phyloP scores from a whole-genome alignment of 129 eudicot species.

The Chrysanthemum makinoi region DNA sequence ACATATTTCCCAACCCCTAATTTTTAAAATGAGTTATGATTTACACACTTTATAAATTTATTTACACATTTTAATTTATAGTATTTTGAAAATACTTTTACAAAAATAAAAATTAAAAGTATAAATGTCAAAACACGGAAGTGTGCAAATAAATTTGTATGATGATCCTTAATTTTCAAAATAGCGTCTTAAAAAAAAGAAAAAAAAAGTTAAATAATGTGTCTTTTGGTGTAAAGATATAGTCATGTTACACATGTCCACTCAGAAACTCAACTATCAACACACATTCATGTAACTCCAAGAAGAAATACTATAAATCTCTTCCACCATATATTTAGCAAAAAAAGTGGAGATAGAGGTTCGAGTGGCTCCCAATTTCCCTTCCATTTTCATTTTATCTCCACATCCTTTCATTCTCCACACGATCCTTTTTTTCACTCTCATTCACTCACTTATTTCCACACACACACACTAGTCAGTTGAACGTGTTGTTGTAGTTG shows the following conservation, averaged over 20 bases:
- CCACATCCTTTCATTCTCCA: constrained; percentile 68
- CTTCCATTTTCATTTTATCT: constrained; percentile 50
- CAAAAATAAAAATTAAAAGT: no score
- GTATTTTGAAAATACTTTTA: no score
- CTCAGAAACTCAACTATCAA: constrained; percentile 13
- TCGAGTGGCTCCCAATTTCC: constrained; percentile 63
- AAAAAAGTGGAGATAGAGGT: constrained; percentile 8
- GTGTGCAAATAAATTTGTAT: no score
- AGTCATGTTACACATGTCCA: constrained; percentile 26
- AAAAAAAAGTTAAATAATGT: neutral
- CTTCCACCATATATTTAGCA: neutral
- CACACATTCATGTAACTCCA: neutral
- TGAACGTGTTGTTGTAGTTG: no score
- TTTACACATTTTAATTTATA: no score
- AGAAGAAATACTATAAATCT: neutral
- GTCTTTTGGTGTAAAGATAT: constrained; percentile 30
- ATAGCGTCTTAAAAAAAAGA: neutral
- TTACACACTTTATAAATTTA: no score
- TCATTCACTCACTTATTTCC: neutral
- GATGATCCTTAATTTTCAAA: neutral
- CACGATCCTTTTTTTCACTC: constrained; percentile 46
- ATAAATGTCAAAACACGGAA: no score
- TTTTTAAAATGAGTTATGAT: no score
- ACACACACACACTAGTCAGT: neutral
- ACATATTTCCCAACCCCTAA: no score